Percentiles rank a stretch among this genome's conserved stretches.
Evolutionary conservation across 2,329 filamentous ascomycete genomes (phyloP).

Genomic region (Plenodomus biglobosus): DNA sequence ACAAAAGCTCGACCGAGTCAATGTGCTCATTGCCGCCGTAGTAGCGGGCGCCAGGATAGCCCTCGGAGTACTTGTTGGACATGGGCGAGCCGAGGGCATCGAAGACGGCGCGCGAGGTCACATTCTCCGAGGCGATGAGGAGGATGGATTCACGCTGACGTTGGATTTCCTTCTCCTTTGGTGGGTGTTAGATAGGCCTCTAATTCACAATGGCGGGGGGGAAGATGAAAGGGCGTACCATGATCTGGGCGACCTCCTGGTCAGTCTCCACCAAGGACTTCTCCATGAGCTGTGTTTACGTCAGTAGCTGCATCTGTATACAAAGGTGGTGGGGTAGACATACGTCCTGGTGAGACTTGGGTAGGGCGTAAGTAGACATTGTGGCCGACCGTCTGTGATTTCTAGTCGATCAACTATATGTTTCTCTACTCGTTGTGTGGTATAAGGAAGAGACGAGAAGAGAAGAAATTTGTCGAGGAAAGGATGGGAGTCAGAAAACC

Average conservation of each 20-base stretch:
- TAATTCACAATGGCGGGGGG: too few relatives aligned
- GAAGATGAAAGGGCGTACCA: slow-evolving; percentile 61
- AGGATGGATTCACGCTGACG: slow-evolving; percentile 98
- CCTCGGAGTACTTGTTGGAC: slow-evolving; percentile 97
- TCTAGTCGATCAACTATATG: too few relatives aligned
- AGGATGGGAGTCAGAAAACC: slow-evolving; percentile 11
- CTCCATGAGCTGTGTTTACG: slow-evolving; percentile 79
- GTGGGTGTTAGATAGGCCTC: slow-evolving; percentile 15
- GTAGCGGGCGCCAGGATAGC: slow-evolving; percentile 93
- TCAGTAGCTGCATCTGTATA: slow-evolving; percentile 25
- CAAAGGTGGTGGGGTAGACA: slow-evolving; percentile 37
- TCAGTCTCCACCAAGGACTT: slow-evolving; percentile 89
- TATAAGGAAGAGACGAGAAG: slow-evolving; percentile 2
- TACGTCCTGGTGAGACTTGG: slow-evolving; percentile 67
- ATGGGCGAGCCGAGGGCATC: slow-evolving; percentile 55
- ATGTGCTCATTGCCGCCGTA: slow-evolving; percentile 98
- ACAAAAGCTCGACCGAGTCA: slow-evolving; percentile 83
- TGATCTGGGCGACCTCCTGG: slow-evolving; percentile 92
- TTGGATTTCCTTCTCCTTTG: slow-evolving; percentile 85
- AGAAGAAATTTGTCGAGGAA: slow-evolving; percentile 4
- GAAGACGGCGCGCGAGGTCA: slow-evolving; percentile 43
- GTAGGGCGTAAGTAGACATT: slow-evolving; percentile 61
- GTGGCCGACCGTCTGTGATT: slow-evolving; percentile 12
- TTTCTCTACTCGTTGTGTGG: not conserved
- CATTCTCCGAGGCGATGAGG: slow-evolving; percentile 45